Conservation (phyloP, 106 monocot species). For the Dioscorea dumetorum region DNA sequence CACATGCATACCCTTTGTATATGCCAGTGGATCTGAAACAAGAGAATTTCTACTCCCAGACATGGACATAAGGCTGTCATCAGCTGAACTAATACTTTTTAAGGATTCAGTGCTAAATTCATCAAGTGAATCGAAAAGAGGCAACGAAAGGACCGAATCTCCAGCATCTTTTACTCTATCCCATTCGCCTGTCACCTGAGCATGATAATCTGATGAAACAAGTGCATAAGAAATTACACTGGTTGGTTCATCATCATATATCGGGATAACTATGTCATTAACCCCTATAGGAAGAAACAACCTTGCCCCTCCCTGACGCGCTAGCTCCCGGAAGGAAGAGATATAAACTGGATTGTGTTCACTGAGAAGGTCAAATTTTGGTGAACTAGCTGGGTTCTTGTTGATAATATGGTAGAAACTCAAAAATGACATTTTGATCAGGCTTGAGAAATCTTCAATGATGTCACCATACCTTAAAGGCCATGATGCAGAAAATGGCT, state of each 20-base stretch:
- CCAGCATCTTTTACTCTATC: conserved; percentile 32
- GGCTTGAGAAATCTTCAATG: conserved; percentile 37
- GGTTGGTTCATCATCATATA: conserved; percentile 93
- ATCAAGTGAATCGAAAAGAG: conserved; percentile 42
- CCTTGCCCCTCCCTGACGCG: conserved; percentile 36
- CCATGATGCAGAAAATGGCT: conserved; percentile 20
- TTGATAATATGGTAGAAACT: conserved; percentile 51
- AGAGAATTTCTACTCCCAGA: conserved; percentile 29
- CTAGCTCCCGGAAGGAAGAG: conserved; percentile 34
- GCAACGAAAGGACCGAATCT: conserved; percentile 26
- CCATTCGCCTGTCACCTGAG: conserved; percentile 47
- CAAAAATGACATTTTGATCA: conserved; percentile 48
- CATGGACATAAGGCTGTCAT: conserved; percentile 44
- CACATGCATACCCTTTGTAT: conserved; percentile 49
- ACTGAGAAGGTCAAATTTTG: conserved; percentile 25
- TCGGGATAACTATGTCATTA: conserved; percentile 57
- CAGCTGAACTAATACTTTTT: conserved; percentile 42
- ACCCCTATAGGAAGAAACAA: conserved; percentile 61
- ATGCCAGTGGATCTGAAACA: conserved; percentile 27
- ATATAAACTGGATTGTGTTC: conserved; percentile 62
- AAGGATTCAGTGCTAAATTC: conserved; percentile 34
- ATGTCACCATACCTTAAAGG: conserved; percentile 23
- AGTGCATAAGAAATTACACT: conserved; percentile 83
- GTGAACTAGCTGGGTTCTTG: conserved; percentile 26
- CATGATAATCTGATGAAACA: conserved; percentile 59